phyloP scores from a whole-genome alignment of 306 rosid genomes.

The Purshia tridentata region DNA sequence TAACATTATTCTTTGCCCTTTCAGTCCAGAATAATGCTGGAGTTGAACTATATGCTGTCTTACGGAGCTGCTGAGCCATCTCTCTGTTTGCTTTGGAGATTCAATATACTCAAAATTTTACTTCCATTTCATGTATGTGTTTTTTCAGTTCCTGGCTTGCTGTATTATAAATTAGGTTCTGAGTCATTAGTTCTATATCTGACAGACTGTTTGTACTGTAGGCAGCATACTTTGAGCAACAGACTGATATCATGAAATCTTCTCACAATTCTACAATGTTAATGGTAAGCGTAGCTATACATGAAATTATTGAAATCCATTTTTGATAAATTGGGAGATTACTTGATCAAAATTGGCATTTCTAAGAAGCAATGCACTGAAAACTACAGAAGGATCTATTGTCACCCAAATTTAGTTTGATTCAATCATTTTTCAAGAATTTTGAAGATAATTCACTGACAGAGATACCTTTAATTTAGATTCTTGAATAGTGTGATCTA shows the following conservation, averaged over 20 bases:
- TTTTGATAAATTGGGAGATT: too few relatives aligned
- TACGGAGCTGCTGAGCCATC: constrained; percentile 91
- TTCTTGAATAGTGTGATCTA: background rate
- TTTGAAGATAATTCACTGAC: background rate
- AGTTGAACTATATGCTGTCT: constrained; percentile 87
- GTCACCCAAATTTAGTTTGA: background rate
- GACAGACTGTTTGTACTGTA: constrained; percentile 40
- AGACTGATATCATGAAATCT: constrained; percentile 32
- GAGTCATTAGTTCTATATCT: constrained; percentile 17
- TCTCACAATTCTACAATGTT: constrained; percentile 58
- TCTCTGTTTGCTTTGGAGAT: constrained; percentile 65
- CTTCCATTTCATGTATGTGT: constrained; percentile 80
- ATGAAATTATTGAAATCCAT: background rate
- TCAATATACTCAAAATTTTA: constrained; percentile 58
- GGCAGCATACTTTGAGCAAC: constrained; percentile 80
- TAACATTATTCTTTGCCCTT: constrained; percentile 29
- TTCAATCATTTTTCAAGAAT: background rate
- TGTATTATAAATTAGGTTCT: constrained; percentile 10
- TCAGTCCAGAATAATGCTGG: constrained; percentile 78
- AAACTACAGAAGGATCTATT: background rate
- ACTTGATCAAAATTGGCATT: too few relatives aligned
- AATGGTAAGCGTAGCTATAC: constrained; percentile 59
- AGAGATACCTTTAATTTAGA: background rate
- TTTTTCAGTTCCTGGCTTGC: constrained; percentile 16
- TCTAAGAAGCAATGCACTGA: background rate